A percentile compares a stretch with the other conserved stretches of the same genome.
These are phyloP conservation scores for Emergomyces pasteurianus DNA, from an alignment of 2,329 filamentous ascomycete genomes.

Conservation along the genomic window DNA sequence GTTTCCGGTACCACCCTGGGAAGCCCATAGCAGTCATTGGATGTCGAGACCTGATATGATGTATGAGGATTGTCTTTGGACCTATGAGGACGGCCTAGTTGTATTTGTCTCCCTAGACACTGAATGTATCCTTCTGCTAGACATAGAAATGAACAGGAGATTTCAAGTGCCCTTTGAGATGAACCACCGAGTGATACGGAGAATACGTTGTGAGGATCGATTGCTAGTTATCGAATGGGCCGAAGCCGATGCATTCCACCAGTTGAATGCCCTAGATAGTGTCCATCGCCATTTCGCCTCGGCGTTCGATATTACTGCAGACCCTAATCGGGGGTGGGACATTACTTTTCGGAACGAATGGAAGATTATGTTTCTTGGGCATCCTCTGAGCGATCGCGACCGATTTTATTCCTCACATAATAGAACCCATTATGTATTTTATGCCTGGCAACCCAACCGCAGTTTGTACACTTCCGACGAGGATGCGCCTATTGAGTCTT, in stretches of 20 bases:
- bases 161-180: constrained; percentile 42
- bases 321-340: constrained; percentile 24
- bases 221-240: constrained; percentile 56
- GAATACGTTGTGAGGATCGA: constrained; percentile 41
- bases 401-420: constrained; percentile 54
- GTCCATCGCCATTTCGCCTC: constrained; percentile 50
- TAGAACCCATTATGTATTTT: constrained; percentile 48
- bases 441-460: constrained; percentile 49
- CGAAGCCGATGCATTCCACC: constrained; percentile 40
- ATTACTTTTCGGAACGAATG: constrained; percentile 46
- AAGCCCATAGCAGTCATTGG: constrained; percentile 27
- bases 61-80: constrained; percentile 39
- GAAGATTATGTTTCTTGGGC: constrained; percentile 47
- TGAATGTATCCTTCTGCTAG: constrained; percentile 34
- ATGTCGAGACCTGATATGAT: constrained; percentile 21
- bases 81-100: constrained; percentile 45
- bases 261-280: constrained; percentile 39
- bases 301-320: constrained; percentile 39
- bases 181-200: constrained; percentile 39
- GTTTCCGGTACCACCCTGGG: constrained; percentile 32
- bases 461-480: constrained; percentile 42
- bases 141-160: constrained; percentile 37
- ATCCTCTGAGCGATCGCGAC: constrained; percentile 43
- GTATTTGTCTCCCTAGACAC: constrained; percentile 38
- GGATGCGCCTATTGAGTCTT: constrained; percentile 45